phyloP scores from a whole-genome alignment of 2,329 filamentous ascomycete genomes.

The Venturia oleaginea region DNA sequence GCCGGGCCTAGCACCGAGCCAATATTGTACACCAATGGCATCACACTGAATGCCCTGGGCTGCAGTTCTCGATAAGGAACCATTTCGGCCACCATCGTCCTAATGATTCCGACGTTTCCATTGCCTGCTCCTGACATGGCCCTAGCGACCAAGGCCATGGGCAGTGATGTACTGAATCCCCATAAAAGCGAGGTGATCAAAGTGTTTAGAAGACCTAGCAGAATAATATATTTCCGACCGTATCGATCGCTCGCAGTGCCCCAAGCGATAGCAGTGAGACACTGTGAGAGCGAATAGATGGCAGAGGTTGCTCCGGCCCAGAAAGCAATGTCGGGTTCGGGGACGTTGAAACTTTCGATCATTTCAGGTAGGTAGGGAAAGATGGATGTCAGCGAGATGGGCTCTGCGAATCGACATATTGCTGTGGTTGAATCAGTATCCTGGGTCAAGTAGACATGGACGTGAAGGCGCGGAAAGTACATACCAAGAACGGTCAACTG shows the following conservation, averaged over 20 bases:
- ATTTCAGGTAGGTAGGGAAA: constrained; percentile 77
- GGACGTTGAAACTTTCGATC: constrained; percentile 32
- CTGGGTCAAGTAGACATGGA: neutral
- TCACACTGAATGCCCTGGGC: constrained; percentile 80
- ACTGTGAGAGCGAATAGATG: constrained; percentile 68
- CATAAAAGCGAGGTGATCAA: constrained; percentile 76
- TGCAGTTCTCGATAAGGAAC: constrained; percentile 67
- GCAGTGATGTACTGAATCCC: constrained; percentile 70
- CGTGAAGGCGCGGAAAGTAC: neutral
- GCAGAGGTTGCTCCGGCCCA: constrained; percentile 86
- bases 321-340: constrained; percentile 31
- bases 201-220: constrained; percentile 64
- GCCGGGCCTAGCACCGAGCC: constrained; percentile 82
- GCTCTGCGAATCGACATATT: constrained; percentile 86
- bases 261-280: constrained; percentile 81
- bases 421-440: constrained; percentile 42
- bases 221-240: constrained; percentile 75
- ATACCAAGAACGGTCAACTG: constrained; percentile 32
- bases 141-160: constrained; percentile 71
- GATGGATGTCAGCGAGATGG: constrained; percentile 86
- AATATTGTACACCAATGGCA: constrained; percentile 85
- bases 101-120: constrained; percentile 76
- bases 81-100: constrained; percentile 88
- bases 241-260: constrained; percentile 72
- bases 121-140: constrained; percentile 76